phyloP scores from a whole-genome alignment of 176 grass and related monocot species.

The Zea luxurians region DNA sequence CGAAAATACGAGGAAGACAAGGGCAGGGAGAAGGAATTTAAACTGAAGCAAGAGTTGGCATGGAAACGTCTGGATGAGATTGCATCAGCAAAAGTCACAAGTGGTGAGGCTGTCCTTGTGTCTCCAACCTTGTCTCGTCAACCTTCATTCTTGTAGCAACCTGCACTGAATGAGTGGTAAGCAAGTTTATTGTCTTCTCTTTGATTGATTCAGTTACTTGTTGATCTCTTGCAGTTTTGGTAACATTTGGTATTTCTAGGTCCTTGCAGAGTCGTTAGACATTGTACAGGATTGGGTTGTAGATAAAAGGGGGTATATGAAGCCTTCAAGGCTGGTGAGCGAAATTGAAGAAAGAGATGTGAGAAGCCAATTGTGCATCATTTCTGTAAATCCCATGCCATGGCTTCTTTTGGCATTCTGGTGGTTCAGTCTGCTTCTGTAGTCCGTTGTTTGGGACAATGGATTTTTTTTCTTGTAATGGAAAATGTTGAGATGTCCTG shows the following conservation, averaged over 20 bases:
- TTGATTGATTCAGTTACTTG: not conserved
- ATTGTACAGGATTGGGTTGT: constrained; percentile 43
- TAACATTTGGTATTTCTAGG: constrained; percentile 16
- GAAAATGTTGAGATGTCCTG: not conserved
- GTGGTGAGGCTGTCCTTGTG: constrained; percentile 43
- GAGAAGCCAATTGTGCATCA: constrained; percentile 22
- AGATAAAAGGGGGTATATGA: constrained; percentile 33
- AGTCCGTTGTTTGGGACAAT: constrained; percentile 5
- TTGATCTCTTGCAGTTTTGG: not conserved
- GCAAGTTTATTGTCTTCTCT: not conserved
- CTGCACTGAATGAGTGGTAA: constrained; percentile 7
- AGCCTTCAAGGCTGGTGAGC: not conserved
- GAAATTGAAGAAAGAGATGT: not conserved
- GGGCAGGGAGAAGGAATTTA: constrained; percentile 30
- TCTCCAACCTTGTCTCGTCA: constrained; percentile 27
- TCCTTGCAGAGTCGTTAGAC: not conserved
- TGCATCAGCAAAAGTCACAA: constrained; percentile 36
- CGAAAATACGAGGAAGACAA: constrained; percentile 35
- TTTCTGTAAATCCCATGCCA: constrained; percentile 33
- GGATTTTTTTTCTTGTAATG: not conserved
- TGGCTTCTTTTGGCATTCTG: constrained; percentile 23
- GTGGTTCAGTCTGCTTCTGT: not conserved
- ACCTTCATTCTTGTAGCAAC: constrained; percentile 16
- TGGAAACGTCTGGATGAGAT: constrained; percentile 52
- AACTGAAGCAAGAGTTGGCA: constrained; percentile 33